These are phyloP conservation scores for Russula sp. DNA, from an alignment of 768 basidiomycete genomes.

Conservation along the genomic window DNA sequence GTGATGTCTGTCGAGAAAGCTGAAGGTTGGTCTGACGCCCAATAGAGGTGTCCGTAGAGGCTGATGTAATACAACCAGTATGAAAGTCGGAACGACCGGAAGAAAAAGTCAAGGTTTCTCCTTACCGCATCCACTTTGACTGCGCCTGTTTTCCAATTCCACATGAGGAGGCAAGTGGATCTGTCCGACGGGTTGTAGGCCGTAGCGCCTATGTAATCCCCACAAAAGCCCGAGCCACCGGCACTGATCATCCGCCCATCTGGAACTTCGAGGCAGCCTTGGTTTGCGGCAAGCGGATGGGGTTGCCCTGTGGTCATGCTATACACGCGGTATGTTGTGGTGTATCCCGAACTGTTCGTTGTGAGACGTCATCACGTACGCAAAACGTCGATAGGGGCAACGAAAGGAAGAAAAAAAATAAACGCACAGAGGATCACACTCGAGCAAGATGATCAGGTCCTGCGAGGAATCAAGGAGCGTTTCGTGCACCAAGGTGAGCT, in stretches of 20 bases:
- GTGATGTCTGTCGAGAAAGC: constrained; percentile 4
- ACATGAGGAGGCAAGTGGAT: background rate
- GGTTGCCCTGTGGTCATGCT: background rate
- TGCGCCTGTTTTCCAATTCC: constrained; percentile 8
- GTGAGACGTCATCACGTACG: background rate
- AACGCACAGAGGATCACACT: background rate
- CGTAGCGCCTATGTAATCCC: background rate
- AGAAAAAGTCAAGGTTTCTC: background rate
- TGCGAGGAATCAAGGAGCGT: background rate
- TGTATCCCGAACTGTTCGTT: background rate
- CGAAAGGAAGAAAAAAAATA: background rate
- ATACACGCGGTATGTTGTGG: background rate
- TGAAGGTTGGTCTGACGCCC: constrained; percentile 1
- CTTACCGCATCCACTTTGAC: constrained; percentile 3
- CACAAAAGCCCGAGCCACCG: background rate
- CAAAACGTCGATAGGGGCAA: background rate
- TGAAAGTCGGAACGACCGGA: background rate
- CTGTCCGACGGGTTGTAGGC: background rate
- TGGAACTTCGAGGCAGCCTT: background rate
- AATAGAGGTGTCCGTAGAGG: background rate
- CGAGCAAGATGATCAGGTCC: constrained; percentile 1
- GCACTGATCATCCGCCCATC: background rate
- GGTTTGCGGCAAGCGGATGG: background rate
- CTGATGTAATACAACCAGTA: background rate
- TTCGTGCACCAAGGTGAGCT: background rate